These are phyloP conservation scores for Sugiyamaella smithiae DNA, from an alignment of 805 yeast genomes.

Conservation along the genomic window DNA sequence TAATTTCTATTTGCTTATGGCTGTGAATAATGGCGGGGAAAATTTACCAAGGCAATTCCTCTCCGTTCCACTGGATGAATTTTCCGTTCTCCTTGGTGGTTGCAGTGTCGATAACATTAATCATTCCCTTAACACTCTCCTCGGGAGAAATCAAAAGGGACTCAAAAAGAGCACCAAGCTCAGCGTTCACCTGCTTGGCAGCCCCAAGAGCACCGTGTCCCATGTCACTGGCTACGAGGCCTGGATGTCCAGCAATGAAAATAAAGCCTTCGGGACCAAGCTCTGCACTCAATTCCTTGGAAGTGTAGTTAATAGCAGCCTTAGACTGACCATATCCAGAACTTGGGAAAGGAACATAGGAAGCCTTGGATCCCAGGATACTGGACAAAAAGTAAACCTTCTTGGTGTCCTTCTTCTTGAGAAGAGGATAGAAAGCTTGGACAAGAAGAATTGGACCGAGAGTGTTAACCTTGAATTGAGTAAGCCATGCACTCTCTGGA, in stretches of 20 bases:
- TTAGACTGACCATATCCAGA: slow-evolving; percentile 39
- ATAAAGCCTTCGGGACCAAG: slow-evolving; percentile 29
- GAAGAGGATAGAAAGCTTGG: slow-evolving; percentile 27
- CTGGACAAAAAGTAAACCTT: slow-evolving; percentile 32
- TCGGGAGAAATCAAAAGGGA: slow-evolving; percentile 23
- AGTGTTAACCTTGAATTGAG: slow-evolving; percentile 26
- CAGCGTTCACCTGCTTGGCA: neutral
- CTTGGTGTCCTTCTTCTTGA: slow-evolving; percentile 25
- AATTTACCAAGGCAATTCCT: neutral
- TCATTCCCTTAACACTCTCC: slow-evolving; percentile 25
- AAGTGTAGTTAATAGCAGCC: slow-evolving; percentile 38
- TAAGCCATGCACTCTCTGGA: slow-evolving; percentile 10
- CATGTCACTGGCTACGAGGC: slow-evolving; percentile 39
- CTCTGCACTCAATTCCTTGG: slow-evolving; percentile 31
- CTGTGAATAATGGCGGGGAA: too few species aligned
- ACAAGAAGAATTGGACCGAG: slow-evolving; percentile 28
- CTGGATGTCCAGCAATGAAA: slow-evolving; percentile 40
- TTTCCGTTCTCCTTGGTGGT: slow-evolving; percentile 29
- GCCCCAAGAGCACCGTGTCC: slow-evolving; percentile 13
- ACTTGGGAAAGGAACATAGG: slow-evolving; percentile 19
- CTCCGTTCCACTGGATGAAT: slow-evolving; percentile 4
- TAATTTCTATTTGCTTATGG: too few species aligned
- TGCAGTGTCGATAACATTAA: slow-evolving; percentile 26
- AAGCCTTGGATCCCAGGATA: slow-evolving; percentile 29
- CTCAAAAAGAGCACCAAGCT: neutral